Evolutionary conservation across 495 filamentous ascomycete species (phyloP), one percentile per base, ranked within the genome.

Genomic region (Copromyces sp.): DNA sequence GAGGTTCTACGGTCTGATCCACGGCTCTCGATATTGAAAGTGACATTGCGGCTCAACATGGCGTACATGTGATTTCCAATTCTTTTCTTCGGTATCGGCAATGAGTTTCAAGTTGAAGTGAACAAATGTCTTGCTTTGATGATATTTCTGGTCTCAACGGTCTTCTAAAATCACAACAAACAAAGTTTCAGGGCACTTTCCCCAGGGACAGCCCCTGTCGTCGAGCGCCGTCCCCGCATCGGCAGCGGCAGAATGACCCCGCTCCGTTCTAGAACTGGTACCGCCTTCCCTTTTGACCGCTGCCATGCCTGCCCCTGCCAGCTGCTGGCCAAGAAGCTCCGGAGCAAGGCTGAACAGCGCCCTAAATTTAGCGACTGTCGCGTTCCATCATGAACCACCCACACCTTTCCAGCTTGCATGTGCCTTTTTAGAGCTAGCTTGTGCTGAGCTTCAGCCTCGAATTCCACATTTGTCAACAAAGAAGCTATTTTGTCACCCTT

Each of bases 391-490:
- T 20, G 47, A 59, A 59, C 47, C 47, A 40, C 39, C 37, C 37
- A 65, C 24, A 72, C 53, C 61, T 69, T 71, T 39, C 16, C 38
- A 35, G 59, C 71, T 16, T 35, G 42, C 44, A 61, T 61, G 24
- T 37, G 42, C 37, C 11, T 37, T 38, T 5, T 47, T 2, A 44
- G 41, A 40, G 47, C 70, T 20, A 20, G 41, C 42, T 29, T 53
- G 40, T 61, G 53, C 53, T 17, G 53, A 61, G 12, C 53, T 61
- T 35, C 29, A 61, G 70, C 70, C 53, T 39, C 39, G 70, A 35
- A 44, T 71, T 71, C 70, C 70, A 71, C 24, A 65, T 70, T 29
- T 39, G 24, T 61, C 53, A 39, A 70, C 38, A 70, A 9, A 16
- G 42, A 24, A 40, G 0, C 24, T 24, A 24, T 24, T 20, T 14